These are phyloP conservation scores for Capsicum rhomboideum DNA, from an alignment of 257 asterid genomes.

Conservation along the genomic window DNA sequence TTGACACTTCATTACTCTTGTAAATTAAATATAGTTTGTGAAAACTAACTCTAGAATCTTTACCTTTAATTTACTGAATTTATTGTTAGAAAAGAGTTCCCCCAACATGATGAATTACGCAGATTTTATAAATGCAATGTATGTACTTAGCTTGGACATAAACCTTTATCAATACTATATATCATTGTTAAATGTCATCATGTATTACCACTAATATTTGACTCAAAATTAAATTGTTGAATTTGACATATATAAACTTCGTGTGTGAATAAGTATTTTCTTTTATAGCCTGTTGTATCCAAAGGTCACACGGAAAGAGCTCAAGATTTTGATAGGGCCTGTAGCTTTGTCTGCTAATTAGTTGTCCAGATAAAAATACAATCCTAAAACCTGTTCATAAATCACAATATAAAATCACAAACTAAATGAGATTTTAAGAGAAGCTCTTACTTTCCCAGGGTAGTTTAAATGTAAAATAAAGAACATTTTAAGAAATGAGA, in stretches of 20 bases:
- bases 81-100: too few relatives aligned
- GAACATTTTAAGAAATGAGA: too few relatives aligned
- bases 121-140: neutral
- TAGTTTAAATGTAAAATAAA: too few relatives aligned
- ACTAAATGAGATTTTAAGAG: neutral
- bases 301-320: neutral
- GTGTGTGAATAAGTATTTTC: neutral
- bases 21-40: too few relatives aligned
- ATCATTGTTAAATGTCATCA: too few relatives aligned
- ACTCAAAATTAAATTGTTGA: neutral
- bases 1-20: too few relatives aligned
- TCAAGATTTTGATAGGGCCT: neutral
- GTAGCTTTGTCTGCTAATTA: neutral
- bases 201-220: too few relatives aligned
- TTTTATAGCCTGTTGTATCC: neutral
- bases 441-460: too few relatives aligned
- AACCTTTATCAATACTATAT: too few relatives aligned
- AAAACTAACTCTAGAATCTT: too few relatives aligned
- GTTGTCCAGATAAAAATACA: neutral
- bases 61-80: too few relatives aligned
- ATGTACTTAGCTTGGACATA: too few relatives aligned
- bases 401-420: neutral
- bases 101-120: neutral
- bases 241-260: neutral
- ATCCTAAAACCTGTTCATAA: neutral